Percentiles rank a stretch among this genome's conserved stretches.
Evolutionary conservation across 2,329 filamentous ascomycete species (phyloP).

Genomic region (Talaromyces marneffei): DNA sequence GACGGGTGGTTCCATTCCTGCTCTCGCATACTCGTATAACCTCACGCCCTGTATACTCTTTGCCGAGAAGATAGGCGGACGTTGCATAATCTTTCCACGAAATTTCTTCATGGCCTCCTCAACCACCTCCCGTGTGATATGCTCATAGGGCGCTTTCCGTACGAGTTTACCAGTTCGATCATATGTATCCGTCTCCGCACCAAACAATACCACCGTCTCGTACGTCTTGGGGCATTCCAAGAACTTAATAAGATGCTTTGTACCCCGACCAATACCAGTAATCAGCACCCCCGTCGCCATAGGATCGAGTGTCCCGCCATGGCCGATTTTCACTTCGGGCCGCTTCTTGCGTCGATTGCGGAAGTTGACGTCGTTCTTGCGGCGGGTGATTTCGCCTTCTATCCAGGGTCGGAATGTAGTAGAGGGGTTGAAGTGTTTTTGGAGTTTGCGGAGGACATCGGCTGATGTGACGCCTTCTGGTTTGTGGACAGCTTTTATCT

Average conservation of each 20-base stretch:
- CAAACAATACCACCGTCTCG: constrained; percentile 83
- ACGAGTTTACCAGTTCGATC: constrained; percentile 81
- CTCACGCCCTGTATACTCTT: constrained; percentile 90
- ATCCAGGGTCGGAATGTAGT: constrained; percentile 73
- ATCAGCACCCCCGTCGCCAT: constrained; percentile 90
- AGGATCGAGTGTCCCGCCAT: constrained; percentile 92
- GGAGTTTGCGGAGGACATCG: constrained; percentile 82
- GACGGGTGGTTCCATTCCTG: constrained; percentile 76
- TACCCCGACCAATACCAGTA: constrained; percentile 78
- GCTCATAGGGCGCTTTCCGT: constrained; percentile 65
- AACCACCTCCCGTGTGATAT: constrained; percentile 72
- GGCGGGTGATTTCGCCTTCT: constrained; percentile 53
- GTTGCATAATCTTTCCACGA: constrained; percentile 77
- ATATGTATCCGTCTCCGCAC: constrained; percentile 87
- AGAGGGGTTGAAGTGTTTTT: constrained; percentile 77
- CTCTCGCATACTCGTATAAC: constrained; percentile 90
- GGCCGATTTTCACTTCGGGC: constrained; percentile 82
- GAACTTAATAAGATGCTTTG: constrained; percentile 73
- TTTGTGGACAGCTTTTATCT: constrained; percentile 75
- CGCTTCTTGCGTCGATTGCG: constrained; percentile 54
- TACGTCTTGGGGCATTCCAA: constrained; percentile 89
- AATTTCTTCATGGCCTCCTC: constrained; percentile 66
- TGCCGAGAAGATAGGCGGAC: constrained; percentile 87
- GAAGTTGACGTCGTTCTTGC: constrained; percentile 52
- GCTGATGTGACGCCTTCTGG: constrained; percentile 81